These are phyloP conservation scores for Blumeria hordei DNA, from an alignment of 2,329 filamentous ascomycete genomes.

Conservation along the genomic window DNA sequence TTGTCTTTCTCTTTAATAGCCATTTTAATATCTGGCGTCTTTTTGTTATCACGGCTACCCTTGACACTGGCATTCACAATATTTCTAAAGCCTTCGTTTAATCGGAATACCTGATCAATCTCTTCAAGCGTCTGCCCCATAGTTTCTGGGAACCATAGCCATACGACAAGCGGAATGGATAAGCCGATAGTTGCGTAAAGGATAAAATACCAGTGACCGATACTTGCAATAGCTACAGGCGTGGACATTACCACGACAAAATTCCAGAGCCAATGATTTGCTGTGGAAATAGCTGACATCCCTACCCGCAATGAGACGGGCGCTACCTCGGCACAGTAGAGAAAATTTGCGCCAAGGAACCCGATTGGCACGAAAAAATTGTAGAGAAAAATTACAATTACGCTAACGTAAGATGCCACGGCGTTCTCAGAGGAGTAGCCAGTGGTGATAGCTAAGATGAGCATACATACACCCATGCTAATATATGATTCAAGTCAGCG, in stretches of 20 bases:
- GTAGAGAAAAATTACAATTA: conserved; percentile 33
- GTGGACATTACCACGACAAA: conserved; percentile 22
- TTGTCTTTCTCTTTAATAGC: not conserved
- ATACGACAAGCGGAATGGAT: conserved; percentile 17
- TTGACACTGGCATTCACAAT: not conserved
- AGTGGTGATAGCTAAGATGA: conserved; percentile 26
- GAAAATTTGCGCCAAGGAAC: conserved; percentile 51
- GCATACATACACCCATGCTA: conserved; percentile 28
- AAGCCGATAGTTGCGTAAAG: conserved; percentile 18
- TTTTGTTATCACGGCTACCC: not conserved
- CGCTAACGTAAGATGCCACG: conserved; percentile 24
- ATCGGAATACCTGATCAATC: conserved; percentile 38
- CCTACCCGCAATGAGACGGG: conserved; percentile 44
- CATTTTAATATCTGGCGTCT: too few relatives aligned
- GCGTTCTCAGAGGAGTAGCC: conserved; percentile 22
- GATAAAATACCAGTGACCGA: conserved; percentile 16
- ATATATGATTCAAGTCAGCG: not conserved
- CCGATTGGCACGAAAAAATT: conserved; percentile 34
- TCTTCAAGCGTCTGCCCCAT: conserved; percentile 35
- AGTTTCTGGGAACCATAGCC: conserved; percentile 24
- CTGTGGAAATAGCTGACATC: conserved; percentile 46
- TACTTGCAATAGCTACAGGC: conserved; percentile 16
- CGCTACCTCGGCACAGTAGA: conserved; percentile 44
- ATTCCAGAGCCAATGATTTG: conserved; percentile 51
- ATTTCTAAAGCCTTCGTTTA: not conserved